Evolutionary conservation across 352 stramenopile species (phyloP).

Genomic region (Globisporangium alternatum): DNA sequence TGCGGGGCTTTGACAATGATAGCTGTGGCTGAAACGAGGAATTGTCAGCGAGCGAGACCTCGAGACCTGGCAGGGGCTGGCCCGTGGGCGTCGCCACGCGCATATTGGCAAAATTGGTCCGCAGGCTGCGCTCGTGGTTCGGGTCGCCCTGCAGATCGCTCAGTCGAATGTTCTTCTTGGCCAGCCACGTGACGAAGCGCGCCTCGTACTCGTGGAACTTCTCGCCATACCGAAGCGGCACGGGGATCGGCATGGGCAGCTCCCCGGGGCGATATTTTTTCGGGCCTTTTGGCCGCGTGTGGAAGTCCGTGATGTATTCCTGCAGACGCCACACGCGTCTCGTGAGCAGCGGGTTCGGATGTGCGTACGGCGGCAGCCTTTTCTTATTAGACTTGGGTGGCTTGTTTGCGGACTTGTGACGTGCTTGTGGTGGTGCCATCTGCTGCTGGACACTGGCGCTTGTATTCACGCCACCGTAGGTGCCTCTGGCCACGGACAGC

Average conservation of each 20-base stretch:
- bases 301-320: slow-evolving; percentile 8
- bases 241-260: slow-evolving; percentile 13
- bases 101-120: slow-evolving; percentile 19
- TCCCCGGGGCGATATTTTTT: slow-evolving; percentile 1
- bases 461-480: background rate
- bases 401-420: background rate
- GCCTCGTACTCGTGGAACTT: slow-evolving; percentile 20
- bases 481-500: background rate
- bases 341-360: slow-evolving; percentile 2
- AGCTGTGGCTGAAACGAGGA: background rate
- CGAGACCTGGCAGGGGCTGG: background rate
- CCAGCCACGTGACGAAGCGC: slow-evolving; percentile 20
- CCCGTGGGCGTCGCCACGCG: background rate
- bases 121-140: slow-evolving; percentile 15
- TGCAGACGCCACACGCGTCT: slow-evolving; percentile 5
- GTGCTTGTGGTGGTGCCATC: background rate
- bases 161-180: background rate
- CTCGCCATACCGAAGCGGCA: slow-evolving; percentile 16
- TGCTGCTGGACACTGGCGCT: background rate
- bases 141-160: background rate
- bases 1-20: background rate
- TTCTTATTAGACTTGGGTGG: slow-evolving; percentile 1
- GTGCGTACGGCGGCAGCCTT: background rate
- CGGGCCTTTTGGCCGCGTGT: background rate
- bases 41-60: background rate